Percentiles rank a stretch among this genome's conserved stretches.
phyloP scores from a whole-genome alignment of 768 basidiomycete genomes.

The Tylopilus subfusipes region DNA sequence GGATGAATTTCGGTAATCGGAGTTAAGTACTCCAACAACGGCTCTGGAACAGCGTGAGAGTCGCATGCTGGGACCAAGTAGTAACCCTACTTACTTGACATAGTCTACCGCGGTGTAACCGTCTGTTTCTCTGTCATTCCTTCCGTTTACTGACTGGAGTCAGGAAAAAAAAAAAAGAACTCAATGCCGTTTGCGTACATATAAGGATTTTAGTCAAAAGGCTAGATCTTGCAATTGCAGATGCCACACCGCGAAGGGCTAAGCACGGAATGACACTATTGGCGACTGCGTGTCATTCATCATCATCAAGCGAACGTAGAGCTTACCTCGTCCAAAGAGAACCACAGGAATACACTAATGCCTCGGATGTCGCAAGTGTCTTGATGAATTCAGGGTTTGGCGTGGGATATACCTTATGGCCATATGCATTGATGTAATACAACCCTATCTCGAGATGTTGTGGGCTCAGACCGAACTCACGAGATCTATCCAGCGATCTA shows the following conservation, averaged over 20 bases:
- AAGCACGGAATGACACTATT: constrained; percentile 87
- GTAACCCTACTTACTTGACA: constrained; percentile 50
- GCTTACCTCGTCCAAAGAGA: constrained; percentile 89
- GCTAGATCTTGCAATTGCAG: constrained; percentile 69
- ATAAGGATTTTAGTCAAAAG: constrained; percentile 82
- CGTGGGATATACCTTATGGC: constrained; percentile 85
- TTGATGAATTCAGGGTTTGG: constrained; percentile 81
- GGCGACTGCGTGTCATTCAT: constrained; percentile 3
- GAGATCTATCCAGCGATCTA: constrained; percentile 24
- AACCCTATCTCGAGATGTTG: constrained; percentile 45
- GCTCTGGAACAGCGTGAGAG: constrained; percentile 41
- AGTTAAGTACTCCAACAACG: constrained; percentile 67
- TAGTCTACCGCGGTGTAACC: constrained; percentile 85
- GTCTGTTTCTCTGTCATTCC: constrained; percentile 88
- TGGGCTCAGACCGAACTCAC: neutral
- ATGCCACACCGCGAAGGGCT: constrained; percentile 75
- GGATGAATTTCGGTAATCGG: too few species aligned
- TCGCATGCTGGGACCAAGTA: constrained; percentile 1
- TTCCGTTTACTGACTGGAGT: constrained; percentile 64
- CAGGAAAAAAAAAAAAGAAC: constrained; percentile 1
- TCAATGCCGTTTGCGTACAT: constrained; percentile 44
- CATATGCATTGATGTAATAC: constrained; percentile 88
- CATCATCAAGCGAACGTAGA: constrained; percentile 1
- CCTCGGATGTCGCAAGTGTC: constrained; percentile 54
- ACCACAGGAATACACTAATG: constrained; percentile 89